phyloP scores from a whole-genome alignment of 768 basidiomycete species.

The Mycena vulgaris region DNA sequence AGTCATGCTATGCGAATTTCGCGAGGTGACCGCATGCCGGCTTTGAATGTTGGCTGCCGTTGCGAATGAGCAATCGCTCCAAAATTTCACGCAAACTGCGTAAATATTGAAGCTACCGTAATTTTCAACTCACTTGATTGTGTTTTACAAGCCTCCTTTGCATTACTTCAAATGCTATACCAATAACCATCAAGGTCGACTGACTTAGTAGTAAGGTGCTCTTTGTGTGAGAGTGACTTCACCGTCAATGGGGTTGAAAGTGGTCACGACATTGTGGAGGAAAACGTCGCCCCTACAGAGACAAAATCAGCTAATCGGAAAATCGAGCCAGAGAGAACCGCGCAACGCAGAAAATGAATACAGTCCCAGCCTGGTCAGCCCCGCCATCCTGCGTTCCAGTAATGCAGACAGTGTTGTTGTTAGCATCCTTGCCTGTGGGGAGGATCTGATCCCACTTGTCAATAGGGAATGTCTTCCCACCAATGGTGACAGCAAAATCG shows the following conservation, averaged over 20 bases:
- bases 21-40: no score
- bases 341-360: slow-evolving; percentile 37
- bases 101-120: no score
- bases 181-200: slow-evolving; percentile 11
- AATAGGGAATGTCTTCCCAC: slow-evolving; percentile 32
- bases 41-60: no score
- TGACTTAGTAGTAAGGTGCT: slow-evolving; percentile 27
- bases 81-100: no score
- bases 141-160: slow-evolving; percentile 1
- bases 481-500: slow-evolving; percentile 35
- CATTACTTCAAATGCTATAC: slow-evolving; percentile 1
- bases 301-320: background rate
- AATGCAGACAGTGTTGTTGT: slow-evolving; percentile 31
- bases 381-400: slow-evolving; percentile 31
- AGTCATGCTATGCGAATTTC: no score
- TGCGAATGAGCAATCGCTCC: no score
- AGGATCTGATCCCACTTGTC: slow-evolving; percentile 35
- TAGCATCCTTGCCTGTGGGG: slow-evolving; percentile 13
- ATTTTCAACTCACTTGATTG: no score
- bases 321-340: background rate
- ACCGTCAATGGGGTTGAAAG: slow-evolving; percentile 36
- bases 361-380: slow-evolving; percentile 5
- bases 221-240: slow-evolving; percentile 39
- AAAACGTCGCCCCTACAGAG: slow-evolving; percentile 39
- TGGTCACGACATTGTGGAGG: slow-evolving; percentile 36